phyloP scores from a whole-genome alignment of 1,284 basidiomycete species.

The Apiotrichum gracile region DNA sequence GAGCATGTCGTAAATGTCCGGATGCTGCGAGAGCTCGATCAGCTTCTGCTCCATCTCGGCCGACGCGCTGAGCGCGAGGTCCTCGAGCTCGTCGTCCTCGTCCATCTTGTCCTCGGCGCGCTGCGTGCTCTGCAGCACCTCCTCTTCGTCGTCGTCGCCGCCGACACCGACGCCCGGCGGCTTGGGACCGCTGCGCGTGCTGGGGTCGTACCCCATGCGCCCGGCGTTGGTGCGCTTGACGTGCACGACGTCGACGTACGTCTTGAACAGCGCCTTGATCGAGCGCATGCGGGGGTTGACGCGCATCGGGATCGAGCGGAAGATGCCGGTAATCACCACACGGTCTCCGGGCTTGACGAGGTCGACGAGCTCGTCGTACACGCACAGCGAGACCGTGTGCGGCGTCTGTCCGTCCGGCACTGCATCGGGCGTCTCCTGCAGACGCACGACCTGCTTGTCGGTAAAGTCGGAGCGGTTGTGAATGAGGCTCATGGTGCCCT shows the following conservation, averaged over 20 bases:
- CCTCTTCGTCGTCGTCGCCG: slow-evolving; percentile 67
- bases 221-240: slow-evolving; percentile 68
- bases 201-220: slow-evolving; percentile 71
- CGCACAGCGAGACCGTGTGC: slow-evolving; percentile 90
- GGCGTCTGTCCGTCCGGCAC: slow-evolving; percentile 98
- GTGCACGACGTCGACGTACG: slow-evolving; percentile 92
- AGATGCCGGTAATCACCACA: slow-evolving; percentile 86
- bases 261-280: slow-evolving; percentile 92
- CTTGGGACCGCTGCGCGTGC: slow-evolving; percentile 58
- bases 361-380: slow-evolving; percentile 96
- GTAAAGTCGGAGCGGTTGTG: slow-evolving; percentile 97
- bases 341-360: slow-evolving; percentile 91
- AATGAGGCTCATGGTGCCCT: slow-evolving; percentile 87
- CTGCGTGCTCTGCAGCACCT: slow-evolving; percentile 39
- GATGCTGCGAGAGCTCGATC: slow-evolving; percentile 62
- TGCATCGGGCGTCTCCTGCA: slow-evolving; percentile 96
- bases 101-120: slow-evolving; percentile 34
- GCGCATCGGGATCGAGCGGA: slow-evolving; percentile 86
- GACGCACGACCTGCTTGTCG: slow-evolving; percentile 87
- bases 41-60: slow-evolving; percentile 58
- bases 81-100: slow-evolving; percentile 49
- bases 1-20: slow-evolving; percentile 83
- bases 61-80: slow-evolving; percentile 48
- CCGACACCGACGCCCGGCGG: slow-evolving; percentile 75
- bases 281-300: slow-evolving; percentile 86